These are phyloP conservation scores for Beauveria varroae DNA, from an alignment of 2,329 filamentous ascomycete species.

Conservation along the genomic window DNA sequence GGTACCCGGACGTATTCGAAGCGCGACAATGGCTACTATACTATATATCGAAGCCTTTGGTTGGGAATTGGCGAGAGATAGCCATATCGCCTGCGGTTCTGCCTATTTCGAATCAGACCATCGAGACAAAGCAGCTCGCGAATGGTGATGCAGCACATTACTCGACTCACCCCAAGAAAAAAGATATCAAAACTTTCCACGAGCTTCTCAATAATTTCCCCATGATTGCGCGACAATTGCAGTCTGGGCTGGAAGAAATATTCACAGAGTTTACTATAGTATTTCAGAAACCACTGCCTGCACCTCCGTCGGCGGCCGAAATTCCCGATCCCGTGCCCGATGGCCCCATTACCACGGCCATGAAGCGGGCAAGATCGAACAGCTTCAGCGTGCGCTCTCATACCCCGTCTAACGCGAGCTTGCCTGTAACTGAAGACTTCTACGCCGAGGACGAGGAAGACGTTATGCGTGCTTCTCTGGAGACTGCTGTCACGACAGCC, in stretches of 20 bases:
- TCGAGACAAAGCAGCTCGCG: slow-evolving; percentile 28
- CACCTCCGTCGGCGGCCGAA: slow-evolving; percentile 55
- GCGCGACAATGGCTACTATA: slow-evolving; percentile 93
- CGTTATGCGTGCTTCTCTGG: slow-evolving; percentile 77
- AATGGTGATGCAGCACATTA: slow-evolving; percentile 35
- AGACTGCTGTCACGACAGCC: slow-evolving; percentile 84
- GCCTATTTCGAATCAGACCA: slow-evolving; percentile 33
- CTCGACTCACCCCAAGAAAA: slow-evolving; percentile 52
- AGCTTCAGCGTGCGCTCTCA: slow-evolving; percentile 31
- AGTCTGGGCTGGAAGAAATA: slow-evolving; percentile 77
- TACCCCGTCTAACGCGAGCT: slow-evolving; percentile 15
- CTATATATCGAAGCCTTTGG: slow-evolving; percentile 83
- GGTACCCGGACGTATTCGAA: slow-evolving; percentile 84
- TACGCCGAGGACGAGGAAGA: slow-evolving; percentile 88
- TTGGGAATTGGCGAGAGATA: slow-evolving; percentile 73
- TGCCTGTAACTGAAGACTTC: slow-evolving; percentile 53
- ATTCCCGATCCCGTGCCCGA: slow-evolving; percentile 53
- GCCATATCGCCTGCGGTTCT: slow-evolving; percentile 61
- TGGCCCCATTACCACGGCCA: slow-evolving; percentile 47
- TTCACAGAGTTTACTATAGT: slow-evolving; percentile 85
- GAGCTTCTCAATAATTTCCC: slow-evolving; percentile 88
- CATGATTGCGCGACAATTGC: slow-evolving; percentile 94
- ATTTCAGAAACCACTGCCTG: slow-evolving; percentile 76
- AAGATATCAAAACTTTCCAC: slow-evolving; percentile 83
- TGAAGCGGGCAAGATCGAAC: slow-evolving; percentile 47